These are phyloP conservation scores for Rubia yunnanensis DNA, from an alignment of 257 asterid genomes.

Conservation along the genomic window DNA sequence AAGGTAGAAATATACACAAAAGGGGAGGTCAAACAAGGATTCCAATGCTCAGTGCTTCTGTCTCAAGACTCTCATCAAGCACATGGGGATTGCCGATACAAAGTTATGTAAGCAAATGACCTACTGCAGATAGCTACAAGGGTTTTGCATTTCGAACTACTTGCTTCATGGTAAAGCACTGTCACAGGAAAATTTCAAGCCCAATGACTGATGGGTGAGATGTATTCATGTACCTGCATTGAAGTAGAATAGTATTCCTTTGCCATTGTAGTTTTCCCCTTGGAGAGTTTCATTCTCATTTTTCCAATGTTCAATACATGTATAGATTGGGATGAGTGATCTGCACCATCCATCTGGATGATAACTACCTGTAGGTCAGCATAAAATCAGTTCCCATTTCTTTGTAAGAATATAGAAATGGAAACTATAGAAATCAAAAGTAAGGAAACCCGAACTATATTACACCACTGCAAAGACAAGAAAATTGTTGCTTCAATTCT, in stretches of 20 bases:
- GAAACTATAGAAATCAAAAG: background rate
- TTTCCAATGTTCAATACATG: slow-evolving; percentile 78
- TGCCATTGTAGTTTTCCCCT: slow-evolving; percentile 57
- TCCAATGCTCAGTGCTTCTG: background rate
- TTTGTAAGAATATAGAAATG: background rate
- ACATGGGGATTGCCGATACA: background rate
- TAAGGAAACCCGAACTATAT: background rate
- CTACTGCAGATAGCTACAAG: background rate
- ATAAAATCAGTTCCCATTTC: background rate
- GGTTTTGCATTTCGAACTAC: background rate
- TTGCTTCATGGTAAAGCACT: background rate
- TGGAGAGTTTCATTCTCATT: slow-evolving; percentile 81
- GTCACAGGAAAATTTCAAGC: background rate
- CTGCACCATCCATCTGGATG: slow-evolving; percentile 69
- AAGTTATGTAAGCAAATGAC: background rate
- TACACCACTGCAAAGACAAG: background rate
- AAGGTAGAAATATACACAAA: background rate
- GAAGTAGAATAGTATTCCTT: slow-evolving; percentile 81
- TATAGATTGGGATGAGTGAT: slow-evolving; percentile 52
- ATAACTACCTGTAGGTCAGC: slow-evolving; percentile 52
- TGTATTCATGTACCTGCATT: slow-evolving; percentile 58
- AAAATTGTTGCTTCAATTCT: background rate
- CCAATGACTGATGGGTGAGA: background rate
- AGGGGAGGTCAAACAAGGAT: background rate
- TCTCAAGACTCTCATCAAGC: background rate